phyloP scores from a whole-genome alignment of 148 eudicot species.

The Persicaria tinctoria region DNA sequence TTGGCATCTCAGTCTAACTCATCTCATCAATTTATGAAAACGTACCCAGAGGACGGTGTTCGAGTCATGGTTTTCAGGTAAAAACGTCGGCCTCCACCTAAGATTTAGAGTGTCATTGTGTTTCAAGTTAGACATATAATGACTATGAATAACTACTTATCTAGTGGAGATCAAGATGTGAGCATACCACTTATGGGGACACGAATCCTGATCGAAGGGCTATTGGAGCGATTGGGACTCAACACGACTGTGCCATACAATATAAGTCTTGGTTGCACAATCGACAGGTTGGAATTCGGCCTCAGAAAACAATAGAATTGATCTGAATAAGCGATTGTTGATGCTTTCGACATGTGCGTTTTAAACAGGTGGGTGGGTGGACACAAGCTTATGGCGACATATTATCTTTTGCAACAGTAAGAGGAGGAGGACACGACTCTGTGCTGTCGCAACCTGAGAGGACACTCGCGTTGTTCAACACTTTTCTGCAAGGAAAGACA shows the following conservation, averaged over 20 bases:
- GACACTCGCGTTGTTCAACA: constrained; percentile 29
- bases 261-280: constrained; percentile 53
- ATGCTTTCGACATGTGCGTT: background rate
- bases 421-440: constrained; percentile 43
- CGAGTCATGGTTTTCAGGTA: constrained; percentile 11
- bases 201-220: constrained; percentile 29
- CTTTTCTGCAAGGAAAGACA: constrained; percentile 27
- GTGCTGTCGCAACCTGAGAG: constrained; percentile 36
- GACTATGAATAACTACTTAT: background rate
- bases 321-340: too few relatives aligned
- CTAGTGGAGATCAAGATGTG: constrained; percentile 60
- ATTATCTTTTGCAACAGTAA: constrained; percentile 35
- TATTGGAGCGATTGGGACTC: constrained; percentile 43
- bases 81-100: background rate
- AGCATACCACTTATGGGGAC: constrained; percentile 48
- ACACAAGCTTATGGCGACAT: constrained; percentile 27
- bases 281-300: constrained; percentile 34
- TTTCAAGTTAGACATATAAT: too few relatives aligned
- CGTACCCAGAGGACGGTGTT: background rate
- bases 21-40: too few relatives aligned
- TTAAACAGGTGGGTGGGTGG: constrained; percentile 40
- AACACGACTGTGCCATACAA: constrained; percentile 50
- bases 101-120: background rate
- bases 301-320: too few relatives aligned
- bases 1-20: too few relatives aligned